These are phyloP conservation scores for Pichia sp. DNA, from an alignment of 1,139 yeast genomes.

Conservation along the genomic window DNA sequence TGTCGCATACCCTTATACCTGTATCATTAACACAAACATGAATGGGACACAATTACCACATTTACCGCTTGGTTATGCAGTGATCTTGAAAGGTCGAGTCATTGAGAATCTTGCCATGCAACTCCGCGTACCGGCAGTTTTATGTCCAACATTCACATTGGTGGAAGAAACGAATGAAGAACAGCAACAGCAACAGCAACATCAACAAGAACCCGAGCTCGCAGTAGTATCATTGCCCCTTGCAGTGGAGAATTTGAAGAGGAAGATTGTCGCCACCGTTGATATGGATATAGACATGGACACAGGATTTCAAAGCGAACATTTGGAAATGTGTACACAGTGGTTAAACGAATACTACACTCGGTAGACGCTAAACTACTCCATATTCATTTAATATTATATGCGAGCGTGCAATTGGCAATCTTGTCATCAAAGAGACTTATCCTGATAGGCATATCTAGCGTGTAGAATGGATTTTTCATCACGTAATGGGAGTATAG, in stretches of 20 bases:
- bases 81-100: slow-evolving; percentile 47
- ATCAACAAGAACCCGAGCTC: too few species aligned
- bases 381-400: slow-evolving; percentile 10
- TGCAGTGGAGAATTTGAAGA: too few species aligned
- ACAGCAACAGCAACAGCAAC: too few species aligned
- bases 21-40: slow-evolving; percentile 19
- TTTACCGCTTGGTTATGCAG: slow-evolving; percentile 38
- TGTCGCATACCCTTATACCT: slow-evolving; percentile 25
- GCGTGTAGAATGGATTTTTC: slow-evolving; percentile 91
- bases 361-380: too few species aligned
- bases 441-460: slow-evolving; percentile 94
- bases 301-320: too few species aligned
- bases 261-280: too few species aligned
- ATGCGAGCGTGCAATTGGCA: slow-evolving; percentile 14
- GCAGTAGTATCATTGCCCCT: too few species aligned
- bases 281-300: too few species aligned
- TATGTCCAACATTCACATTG: slow-evolving; percentile 23
- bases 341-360: too few species aligned
- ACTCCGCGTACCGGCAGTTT: slow-evolving; percentile 16
- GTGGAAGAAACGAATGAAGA: too few species aligned
- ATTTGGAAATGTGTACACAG: too few species aligned
- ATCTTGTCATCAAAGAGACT: slow-evolving; percentile 63
- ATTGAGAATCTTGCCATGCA: slow-evolving; percentile 52
- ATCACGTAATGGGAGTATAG: slow-evolving; percentile 82
- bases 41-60: neutral